These are phyloP conservation scores for Solanum tarapatanum DNA, from an alignment of 257 asterid genomes.

Conservation along the genomic window DNA sequence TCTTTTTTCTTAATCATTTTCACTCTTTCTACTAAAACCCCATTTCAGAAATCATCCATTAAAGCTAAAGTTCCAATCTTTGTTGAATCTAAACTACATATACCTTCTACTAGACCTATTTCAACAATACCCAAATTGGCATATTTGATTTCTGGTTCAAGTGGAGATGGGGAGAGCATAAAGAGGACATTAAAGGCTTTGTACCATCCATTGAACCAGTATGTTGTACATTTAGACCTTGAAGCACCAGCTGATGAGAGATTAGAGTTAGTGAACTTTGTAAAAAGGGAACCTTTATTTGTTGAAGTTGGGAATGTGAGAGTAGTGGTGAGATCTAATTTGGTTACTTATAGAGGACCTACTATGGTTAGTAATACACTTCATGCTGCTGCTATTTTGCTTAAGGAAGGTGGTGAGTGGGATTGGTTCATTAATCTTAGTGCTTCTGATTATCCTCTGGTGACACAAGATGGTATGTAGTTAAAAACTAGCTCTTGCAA, in stretches of 20 bases:
- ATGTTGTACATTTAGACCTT: slow-evolving; percentile 62
- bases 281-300: slow-evolving; percentile 33
- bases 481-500: not conserved
- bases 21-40: slow-evolving; percentile 20
- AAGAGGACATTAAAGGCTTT: slow-evolving; percentile 49
- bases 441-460: slow-evolving; percentile 70
- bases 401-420: slow-evolving; percentile 69
- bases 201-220: slow-evolving; percentile 64
- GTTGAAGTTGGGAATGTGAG: slow-evolving; percentile 46
- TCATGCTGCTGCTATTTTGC: slow-evolving; percentile 58
- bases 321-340: slow-evolving; percentile 46
- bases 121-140: slow-evolving; percentile 56
- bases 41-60: slow-evolving; percentile 20
- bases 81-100: slow-evolving; percentile 47
- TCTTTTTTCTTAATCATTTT: slow-evolving; percentile 23
- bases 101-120: slow-evolving; percentile 16
- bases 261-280: slow-evolving; percentile 39
- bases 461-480: slow-evolving; percentile 53
- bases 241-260: slow-evolving; percentile 57
- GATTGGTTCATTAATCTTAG: slow-evolving; percentile 83
- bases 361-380: slow-evolving; percentile 73
- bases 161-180: slow-evolving; percentile 48
- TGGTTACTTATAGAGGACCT: slow-evolving; percentile 72
- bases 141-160: slow-evolving; percentile 72
- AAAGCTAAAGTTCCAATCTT: slow-evolving; percentile 35